phyloP scores from a whole-genome alignment of 1,284 basidiomycete species.

The Ceratobasidium sp. region DNA sequence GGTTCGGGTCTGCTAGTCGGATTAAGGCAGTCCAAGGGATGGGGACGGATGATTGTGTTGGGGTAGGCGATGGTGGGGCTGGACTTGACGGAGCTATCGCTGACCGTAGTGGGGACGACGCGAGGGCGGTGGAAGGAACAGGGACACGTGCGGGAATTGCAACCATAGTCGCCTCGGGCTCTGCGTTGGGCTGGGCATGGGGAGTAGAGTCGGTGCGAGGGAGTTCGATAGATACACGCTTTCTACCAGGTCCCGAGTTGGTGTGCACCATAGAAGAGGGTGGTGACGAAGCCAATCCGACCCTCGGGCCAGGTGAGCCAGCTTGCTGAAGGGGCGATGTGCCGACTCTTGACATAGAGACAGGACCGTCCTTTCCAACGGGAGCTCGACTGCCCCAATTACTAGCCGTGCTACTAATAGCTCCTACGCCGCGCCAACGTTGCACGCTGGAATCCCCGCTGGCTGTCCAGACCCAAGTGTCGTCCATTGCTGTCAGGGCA shows the following conservation, averaged over 20 bases:
- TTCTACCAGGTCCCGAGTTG: conserved; percentile 16
- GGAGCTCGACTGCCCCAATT: conserved; percentile 27
- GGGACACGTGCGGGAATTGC: conserved; percentile 8
- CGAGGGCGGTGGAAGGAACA: not conserved
- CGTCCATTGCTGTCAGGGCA: conserved; percentile 69
- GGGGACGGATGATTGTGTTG: not conserved
- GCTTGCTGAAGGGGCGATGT: conserved; percentile 7
- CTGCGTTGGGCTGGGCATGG: not conserved
- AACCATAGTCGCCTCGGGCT: conserved; percentile 8
- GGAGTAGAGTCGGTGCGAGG: not conserved
- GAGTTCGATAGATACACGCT: conserved; percentile 36
- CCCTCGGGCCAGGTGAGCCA: conserved; percentile 16
- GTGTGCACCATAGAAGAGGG: conserved; percentile 11
- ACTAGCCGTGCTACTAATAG: not conserved
- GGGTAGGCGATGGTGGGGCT: not conserved
- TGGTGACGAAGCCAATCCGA: conserved; percentile 14
- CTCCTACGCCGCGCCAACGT: conserved; percentile 67
- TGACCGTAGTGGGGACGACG: not conserved
- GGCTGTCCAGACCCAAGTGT: conserved; percentile 91
- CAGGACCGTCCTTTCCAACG: not conserved
- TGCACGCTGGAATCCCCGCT: conserved; percentile 82
- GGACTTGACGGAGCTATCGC: not conserved
- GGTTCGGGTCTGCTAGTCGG: conserved; percentile 34
- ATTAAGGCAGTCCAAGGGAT: conserved; percentile 26
- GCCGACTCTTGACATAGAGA: not conserved